A percentile compares a stretch with the other conserved stretches of the same genome.
phyloP scores from a whole-genome alignment of 768 basidiomycete genomes.

The Strobilomyces dryophilus region DNA sequence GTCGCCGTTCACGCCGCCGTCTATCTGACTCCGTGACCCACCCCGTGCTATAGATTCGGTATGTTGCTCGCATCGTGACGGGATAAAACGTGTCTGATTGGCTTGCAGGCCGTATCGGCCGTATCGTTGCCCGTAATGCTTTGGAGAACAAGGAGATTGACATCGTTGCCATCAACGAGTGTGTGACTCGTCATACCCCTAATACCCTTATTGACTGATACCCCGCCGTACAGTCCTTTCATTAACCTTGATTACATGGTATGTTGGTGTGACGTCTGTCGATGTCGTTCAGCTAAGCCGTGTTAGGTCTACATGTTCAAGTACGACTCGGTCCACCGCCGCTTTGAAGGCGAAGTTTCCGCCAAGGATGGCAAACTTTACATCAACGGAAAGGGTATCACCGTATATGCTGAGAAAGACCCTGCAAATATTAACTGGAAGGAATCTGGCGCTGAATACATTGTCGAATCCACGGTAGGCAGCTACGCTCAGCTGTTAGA shows the following conservation, averaged over 20 bases:
- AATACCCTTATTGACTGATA: constrained; percentile 3
- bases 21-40: constrained; percentile 10
- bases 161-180: constrained; percentile 97
- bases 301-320: constrained; percentile 96
- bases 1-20: background rate
- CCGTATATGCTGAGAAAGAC: constrained; percentile 82
- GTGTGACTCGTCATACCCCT: constrained; percentile 28
- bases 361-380: constrained; percentile 85
- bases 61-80: constrained; percentile 25
- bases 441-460: constrained; percentile 78
- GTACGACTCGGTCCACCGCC: constrained; percentile 90
- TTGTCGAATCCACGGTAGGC: constrained; percentile 91
- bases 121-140: constrained; percentile 96
- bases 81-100: constrained; percentile 5
- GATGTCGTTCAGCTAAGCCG: constrained; percentile 1
- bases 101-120: constrained; percentile 89
- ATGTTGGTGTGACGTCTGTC: constrained; percentile 12
- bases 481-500: background rate
- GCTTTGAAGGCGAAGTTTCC: constrained; percentile 83
- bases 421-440: constrained; percentile 85
- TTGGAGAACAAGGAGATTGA: constrained; percentile 68
- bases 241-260: constrained; percentile 98
- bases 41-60: constrained; percentile 58
- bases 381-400: constrained; percentile 75
- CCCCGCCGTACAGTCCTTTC: constrained; percentile 67